Conservation (phyloP, 352 stramenopile genomes). For the Phytophthora foliorum region DNA sequence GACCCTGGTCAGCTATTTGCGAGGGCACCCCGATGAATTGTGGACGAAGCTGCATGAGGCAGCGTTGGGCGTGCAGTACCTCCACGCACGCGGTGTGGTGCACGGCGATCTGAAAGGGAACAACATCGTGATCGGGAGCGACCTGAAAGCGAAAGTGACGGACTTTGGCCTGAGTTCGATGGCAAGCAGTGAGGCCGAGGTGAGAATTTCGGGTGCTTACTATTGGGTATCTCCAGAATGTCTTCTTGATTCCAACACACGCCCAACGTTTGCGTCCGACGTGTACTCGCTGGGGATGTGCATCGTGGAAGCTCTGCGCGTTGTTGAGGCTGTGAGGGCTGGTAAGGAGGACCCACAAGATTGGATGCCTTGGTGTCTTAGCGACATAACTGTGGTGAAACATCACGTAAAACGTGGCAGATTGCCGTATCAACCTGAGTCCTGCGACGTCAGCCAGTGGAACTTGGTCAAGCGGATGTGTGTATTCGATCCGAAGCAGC, state of each 20-base stretch:
- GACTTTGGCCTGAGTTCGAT: conserved; percentile 27
- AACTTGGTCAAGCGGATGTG: too few species aligned
- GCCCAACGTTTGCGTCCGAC: conserved; percentile 1
- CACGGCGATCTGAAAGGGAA: too few species aligned
- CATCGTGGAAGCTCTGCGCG: conserved; percentile 10
- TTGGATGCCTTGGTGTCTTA: conserved; percentile 2
- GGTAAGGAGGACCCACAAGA: not conserved
- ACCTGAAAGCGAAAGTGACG: too few species aligned
- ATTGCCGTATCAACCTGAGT: not conserved
- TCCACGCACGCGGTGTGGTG: too few species aligned
- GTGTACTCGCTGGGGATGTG: too few species aligned
- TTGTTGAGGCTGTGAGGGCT: conserved; percentile 8
- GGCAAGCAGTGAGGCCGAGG: not conserved
- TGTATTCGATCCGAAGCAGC: not conserved
- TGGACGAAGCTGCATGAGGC: too few species aligned
- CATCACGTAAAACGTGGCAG: not conserved
- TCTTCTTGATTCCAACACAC: not conserved
- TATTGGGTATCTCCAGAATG: conserved; percentile 21
- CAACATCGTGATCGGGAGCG: too few species aligned
- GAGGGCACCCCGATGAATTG: conserved; percentile 9
- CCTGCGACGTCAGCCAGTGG: not conserved
- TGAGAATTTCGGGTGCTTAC: not conserved
- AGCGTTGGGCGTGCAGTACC: too few species aligned
- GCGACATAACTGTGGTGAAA: not conserved
- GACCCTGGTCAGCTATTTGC: conserved; percentile 20